Conservation (phyloP, 2,329 filamentous ascomycete species). For the Rhynchosporium graminicola region DNA sequence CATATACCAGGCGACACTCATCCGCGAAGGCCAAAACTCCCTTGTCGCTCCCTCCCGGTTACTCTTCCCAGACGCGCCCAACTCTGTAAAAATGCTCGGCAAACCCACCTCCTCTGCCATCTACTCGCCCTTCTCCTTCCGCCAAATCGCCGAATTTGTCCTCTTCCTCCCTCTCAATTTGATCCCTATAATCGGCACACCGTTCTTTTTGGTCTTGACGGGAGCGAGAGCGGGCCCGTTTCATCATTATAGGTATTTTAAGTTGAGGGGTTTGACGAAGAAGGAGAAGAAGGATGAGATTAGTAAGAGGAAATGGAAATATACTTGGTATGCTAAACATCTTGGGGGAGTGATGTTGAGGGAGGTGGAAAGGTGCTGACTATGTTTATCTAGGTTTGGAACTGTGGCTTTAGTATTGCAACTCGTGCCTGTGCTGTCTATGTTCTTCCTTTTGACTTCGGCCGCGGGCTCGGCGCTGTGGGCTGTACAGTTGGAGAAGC, state of each 20-base stretch:
- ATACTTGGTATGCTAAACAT: conserved; percentile 64
- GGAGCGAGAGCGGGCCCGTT: conserved; percentile 86
- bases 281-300: conserved; percentile 73
- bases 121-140: conserved; percentile 85
- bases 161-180: conserved; percentile 82
- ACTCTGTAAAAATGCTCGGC: conserved; percentile 77
- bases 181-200: conserved; percentile 78
- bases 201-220: conserved; percentile 84
- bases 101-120: conserved; percentile 75
- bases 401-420: conserved; percentile 81
- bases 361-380: conserved; percentile 18
- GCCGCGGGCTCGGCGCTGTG: conserved; percentile 84
- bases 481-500: conserved; percentile 74
- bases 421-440: conserved; percentile 86
- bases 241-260: conserved; percentile 88
- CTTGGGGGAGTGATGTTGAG: not conserved
- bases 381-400: conserved; percentile 61
- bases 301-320: conserved; percentile 70
- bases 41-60: conserved; percentile 68
- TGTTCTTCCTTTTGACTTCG: conserved; percentile 90
- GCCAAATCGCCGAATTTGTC: conserved; percentile 87
- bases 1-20: conserved; percentile 58
- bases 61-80: conserved; percentile 65
- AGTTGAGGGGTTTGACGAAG: conserved; percentile 72
- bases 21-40: conserved; percentile 70